These are phyloP conservation scores for Isatis lusitanica DNA, from an alignment of 441 rosid species.

Conservation along the genomic window DNA sequence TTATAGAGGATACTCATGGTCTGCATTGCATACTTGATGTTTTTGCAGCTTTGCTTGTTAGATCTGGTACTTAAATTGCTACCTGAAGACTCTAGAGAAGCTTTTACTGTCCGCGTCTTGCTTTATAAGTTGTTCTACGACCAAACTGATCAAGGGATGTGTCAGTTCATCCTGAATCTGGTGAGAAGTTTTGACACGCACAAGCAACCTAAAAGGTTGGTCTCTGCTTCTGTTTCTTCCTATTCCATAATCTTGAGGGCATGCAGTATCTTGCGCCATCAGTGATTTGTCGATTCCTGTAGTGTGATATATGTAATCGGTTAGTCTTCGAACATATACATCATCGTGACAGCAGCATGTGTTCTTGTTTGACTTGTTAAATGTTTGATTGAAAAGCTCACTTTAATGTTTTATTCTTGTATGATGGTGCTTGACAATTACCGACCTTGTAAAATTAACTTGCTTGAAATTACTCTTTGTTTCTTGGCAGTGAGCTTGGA, in stretches of 20 bases:
- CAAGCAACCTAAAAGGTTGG: slow-evolving; percentile 89
- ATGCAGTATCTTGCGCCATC: slow-evolving; percentile 12
- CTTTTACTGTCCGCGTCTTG: slow-evolving; percentile 86
- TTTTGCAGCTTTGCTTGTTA: slow-evolving; percentile 70
- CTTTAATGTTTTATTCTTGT: background rate
- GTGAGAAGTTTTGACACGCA: slow-evolving; percentile 76
- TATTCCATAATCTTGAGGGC: slow-evolving; percentile 3
- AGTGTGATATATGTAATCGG: slow-evolving; percentile 8
- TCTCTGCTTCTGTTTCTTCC: slow-evolving; percentile 18
- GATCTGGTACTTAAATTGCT: slow-evolving; percentile 70
- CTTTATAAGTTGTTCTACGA: slow-evolving; percentile 97
- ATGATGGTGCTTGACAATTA: slow-evolving; percentile 3
- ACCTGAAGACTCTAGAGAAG: slow-evolving; percentile 86
- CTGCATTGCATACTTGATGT: slow-evolving; percentile 4
- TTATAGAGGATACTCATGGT: background rate
- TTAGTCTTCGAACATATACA: background rate
- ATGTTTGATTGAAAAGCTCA: background rate
- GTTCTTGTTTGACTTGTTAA: slow-evolving; percentile 13
- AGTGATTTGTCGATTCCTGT: background rate
- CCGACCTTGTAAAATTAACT: slow-evolving; percentile 8
- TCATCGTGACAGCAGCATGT: background rate
- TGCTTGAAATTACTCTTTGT: slow-evolving; percentile 29
- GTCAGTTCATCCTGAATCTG: slow-evolving; percentile 82
- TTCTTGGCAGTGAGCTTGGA: slow-evolving; percentile 85
- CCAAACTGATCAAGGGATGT: slow-evolving; percentile 96